Base-by-base conservation (phyloP, 2,329 filamentous ascomycete species). In the Helotiales sp. region DNA sequence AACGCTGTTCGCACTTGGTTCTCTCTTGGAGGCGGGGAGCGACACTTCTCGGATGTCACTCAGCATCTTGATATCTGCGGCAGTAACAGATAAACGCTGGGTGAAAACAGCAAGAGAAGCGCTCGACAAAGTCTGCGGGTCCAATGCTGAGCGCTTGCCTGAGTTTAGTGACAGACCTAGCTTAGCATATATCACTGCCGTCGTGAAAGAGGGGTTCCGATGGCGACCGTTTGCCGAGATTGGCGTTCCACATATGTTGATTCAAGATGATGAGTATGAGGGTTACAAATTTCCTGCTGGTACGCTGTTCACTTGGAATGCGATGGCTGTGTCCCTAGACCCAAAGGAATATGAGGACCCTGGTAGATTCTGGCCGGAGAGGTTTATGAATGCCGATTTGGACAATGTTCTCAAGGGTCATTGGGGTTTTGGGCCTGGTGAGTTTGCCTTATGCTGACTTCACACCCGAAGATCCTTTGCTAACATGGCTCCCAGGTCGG, bases 311-410 rank as follows among this genome's bases (percentile, higher is more conserved):
- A 72, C 79, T 6, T 77, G 81, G 66, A 82, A 76, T 73, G 77
- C 76, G 62, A 77, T 76, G 65, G 77, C 79, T 3, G 81, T 83
- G 63, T 73, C 79, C 13, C 76, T 79, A 15, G 82, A 84, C 71
- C 78, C 81, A 7, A 76, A 74, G 26, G 82, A 83, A 67, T 85
- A 85, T 70, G 79, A 80, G 6, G 79, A 84, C 64, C 80, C 83
- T 28, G 78, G 83, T 26, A 77, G 74, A 20, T 85, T 80, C 72
- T 78, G 79, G 54, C 82, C 83, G 3, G 82, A 84, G 70, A 78
- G 82, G 37, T 84, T 82, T 79, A 74, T 85, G 40, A 81, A 84
- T 64, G 65, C 77, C 17, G 78, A 78, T 47, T 24, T 69, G 54
- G 63, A 72, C 24, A 75, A 78, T 63, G 52, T 72, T 0, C 43